Evolutionary conservation across 176 grass and related monocot species (phyloP).

Genomic region (Zoysia japonica): DNA sequence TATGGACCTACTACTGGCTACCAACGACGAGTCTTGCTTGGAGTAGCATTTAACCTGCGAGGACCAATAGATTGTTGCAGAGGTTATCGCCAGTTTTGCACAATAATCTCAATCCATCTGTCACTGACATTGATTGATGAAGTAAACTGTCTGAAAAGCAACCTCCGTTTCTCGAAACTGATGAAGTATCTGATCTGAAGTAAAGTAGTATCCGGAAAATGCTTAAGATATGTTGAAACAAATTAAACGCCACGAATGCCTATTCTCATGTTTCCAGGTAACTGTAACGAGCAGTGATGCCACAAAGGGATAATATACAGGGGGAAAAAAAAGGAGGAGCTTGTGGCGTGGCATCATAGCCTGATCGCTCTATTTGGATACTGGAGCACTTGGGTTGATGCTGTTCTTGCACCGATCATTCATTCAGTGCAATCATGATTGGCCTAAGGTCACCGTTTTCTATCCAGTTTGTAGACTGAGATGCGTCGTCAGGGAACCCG

Average conservation of each 20-base stretch:
- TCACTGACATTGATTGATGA: neutral
- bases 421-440: neutral
- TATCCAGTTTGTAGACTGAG: neutral
- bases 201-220: too few species aligned
- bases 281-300: neutral
- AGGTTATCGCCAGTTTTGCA: neutral
- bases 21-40: neutral
- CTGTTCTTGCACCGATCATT: neutral
- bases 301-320: neutral
- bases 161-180: neutral
- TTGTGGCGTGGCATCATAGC: constrained; percentile 8
- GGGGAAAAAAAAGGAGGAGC: neutral
- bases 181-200: neutral
- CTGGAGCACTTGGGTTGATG: neutral
- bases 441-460: neutral
- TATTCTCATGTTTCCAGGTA: neutral
- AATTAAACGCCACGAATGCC: neutral
- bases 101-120: neutral
- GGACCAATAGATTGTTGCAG: neutral
- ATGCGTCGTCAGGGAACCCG: neutral
- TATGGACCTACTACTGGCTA: neutral
- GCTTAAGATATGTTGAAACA: neutral
- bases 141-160: neutral
- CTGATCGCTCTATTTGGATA: neutral
- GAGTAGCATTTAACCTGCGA: neutral